Base-by-base conservation (phyloP, 345 rosid genomes). In the Isatis tinctoria region DNA sequence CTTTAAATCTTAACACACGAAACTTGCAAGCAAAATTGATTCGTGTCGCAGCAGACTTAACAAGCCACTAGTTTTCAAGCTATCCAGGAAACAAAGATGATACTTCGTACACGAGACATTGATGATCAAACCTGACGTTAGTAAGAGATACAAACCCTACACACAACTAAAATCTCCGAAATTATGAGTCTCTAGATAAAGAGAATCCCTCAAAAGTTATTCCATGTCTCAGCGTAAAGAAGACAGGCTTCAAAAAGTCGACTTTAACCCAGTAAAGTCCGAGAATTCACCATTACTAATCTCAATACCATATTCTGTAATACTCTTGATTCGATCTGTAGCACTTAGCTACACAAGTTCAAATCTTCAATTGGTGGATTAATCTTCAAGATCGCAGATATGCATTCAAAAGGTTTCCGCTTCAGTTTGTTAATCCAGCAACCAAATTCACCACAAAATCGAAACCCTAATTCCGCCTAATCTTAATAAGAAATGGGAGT, bases 401-500 rank as follows among this genome's bases (percentile, higher is more conserved):
- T 0, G 35, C 36, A 67, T 4, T 35, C 35, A 51, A 47, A 75
- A 68, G 26, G 37, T 24, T 51, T 60, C 20, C 4, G 40, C 17
- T 48, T 74, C 5, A 65, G 24, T 22, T 28, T 30, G 56, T 14
- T 20, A 65, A 45, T 8, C 45, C 27, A 40, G 37, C 16, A 20
- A 65, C 40, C 39, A 40, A 41, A 63, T 40, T 36, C 36, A 33
- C 6, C 20, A 63, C 5, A 1, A 35, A 59, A 39, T 20, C 56
- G 5, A 74, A 65, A 49, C 73, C 79, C 79, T 68, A 68, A 68
- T 24, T 48, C 10, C 18, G 35, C 11, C 43, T 58, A 57, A 58
- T 16, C 59, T 59, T 27, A 9, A 72, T 32, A 41, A 6, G 35
- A 26, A 63, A 40, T 17, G 16, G 28, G 12, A n/a, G 17, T 40